Conservation (phyloP, 805 yeast genomes). For the Sugiyamaella qingdaonensis region DNA sequence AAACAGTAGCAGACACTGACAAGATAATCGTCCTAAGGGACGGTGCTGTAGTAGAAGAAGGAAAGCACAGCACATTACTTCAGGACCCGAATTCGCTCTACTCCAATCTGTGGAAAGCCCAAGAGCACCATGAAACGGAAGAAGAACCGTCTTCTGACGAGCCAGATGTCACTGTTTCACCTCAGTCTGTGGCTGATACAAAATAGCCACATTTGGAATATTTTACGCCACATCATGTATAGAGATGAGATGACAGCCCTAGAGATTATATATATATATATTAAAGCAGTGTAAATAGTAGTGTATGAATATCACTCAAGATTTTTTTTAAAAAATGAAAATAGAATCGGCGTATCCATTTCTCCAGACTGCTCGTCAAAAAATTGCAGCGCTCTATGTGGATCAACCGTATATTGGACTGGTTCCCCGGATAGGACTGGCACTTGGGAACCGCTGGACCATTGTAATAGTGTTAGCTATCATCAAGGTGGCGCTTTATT, state of each 20-base stretch:
- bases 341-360: neutral
- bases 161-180: neutral
- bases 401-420: slow-evolving; percentile 18
- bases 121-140: slow-evolving; percentile 53
- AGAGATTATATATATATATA: neutral
- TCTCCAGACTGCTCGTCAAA: neutral
- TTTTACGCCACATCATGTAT: neutral
- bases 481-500: slow-evolving; percentile 58
- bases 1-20: slow-evolving; percentile 91
- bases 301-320: neutral
- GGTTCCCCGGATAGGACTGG: slow-evolving; percentile 32
- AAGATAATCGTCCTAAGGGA: slow-evolving; percentile 80
- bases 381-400: neutral
- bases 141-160: too few species aligned
- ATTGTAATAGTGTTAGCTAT: slow-evolving; percentile 46
- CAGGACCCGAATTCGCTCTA: slow-evolving; percentile 57
- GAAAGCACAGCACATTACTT: slow-evolving; percentile 67
- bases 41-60: slow-evolving; percentile 84
- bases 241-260: neutral
- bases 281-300: too few species aligned
- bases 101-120: slow-evolving; percentile 83
- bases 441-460: slow-evolving; percentile 56
- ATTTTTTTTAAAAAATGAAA: neutral
- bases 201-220: neutral
- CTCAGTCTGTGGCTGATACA: neutral